Conservation (phyloP, 768 basidiomycete species). For the Suillus subaureus region DNA sequence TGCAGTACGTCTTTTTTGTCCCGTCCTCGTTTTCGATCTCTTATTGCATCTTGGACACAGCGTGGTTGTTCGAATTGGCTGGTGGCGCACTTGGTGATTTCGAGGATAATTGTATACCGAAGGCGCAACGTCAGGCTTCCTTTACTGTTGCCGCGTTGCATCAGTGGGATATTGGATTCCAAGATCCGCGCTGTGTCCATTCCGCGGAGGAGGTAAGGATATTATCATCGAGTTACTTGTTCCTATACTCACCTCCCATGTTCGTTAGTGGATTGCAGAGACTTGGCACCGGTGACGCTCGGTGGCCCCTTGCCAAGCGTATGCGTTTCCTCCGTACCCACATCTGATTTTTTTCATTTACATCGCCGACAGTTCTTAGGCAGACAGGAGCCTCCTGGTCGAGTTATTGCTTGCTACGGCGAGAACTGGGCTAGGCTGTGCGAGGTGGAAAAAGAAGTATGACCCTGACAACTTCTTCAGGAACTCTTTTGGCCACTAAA, state of each 20-base stretch:
- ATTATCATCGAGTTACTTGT: background rate
- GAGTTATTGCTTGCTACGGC: slow-evolving; percentile 70
- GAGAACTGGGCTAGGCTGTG: slow-evolving; percentile 72
- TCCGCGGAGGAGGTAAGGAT: slow-evolving; percentile 76
- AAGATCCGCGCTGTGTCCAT: slow-evolving; percentile 78
- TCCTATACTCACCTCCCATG: slow-evolving; percentile 14
- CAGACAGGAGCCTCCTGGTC: slow-evolving; percentile 62
- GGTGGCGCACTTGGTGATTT: slow-evolving; percentile 79
- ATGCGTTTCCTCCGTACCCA: slow-evolving; percentile 35
- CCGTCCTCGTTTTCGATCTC: background rate
- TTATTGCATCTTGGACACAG: slow-evolving; percentile 36
- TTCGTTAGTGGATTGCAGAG: slow-evolving; percentile 71
- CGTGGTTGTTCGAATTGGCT: slow-evolving; percentile 91
- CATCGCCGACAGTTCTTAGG: slow-evolving; percentile 63
- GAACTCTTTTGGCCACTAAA: slow-evolving; percentile 80
- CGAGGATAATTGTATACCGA: slow-evolving; percentile 74
- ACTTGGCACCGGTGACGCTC: slow-evolving; percentile 69
- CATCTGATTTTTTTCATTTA: slow-evolving; percentile 11
- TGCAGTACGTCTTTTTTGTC: slow-evolving; percentile 66
- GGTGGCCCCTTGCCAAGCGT: slow-evolving; percentile 89
- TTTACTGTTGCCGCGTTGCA: slow-evolving; percentile 91
- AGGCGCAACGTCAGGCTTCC: slow-evolving; percentile 73
- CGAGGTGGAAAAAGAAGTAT: slow-evolving; percentile 71
- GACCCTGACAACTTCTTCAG: slow-evolving; percentile 79
- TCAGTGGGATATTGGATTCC: slow-evolving; percentile 86